Percentiles rank a stretch among this genome's conserved stretches.
Conservation (phyloP, 495 filamentous ascomycete genomes). For the Penicillium samsonianum region DNA sequence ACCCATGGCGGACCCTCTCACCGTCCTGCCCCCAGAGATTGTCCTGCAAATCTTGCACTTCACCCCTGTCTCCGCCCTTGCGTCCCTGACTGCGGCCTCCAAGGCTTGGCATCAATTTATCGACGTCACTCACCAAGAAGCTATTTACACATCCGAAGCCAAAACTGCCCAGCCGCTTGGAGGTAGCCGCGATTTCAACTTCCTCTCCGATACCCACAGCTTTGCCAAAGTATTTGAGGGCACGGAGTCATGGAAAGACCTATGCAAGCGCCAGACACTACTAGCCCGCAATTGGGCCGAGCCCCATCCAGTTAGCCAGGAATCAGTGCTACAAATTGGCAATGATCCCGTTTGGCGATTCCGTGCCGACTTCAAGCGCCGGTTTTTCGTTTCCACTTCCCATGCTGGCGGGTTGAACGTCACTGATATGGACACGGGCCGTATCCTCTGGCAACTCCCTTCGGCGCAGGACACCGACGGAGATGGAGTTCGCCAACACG, state of each 20-base stretch:
- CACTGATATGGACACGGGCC: slow-evolving; percentile 42
- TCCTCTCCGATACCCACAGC: slow-evolving; percentile 20
- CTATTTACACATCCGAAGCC: slow-evolving; percentile 38
- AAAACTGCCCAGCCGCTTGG: slow-evolving; percentile 27
- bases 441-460: slow-evolving; percentile 39
- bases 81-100: slow-evolving; percentile 36
- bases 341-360: slow-evolving; percentile 46
- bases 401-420: slow-evolving; percentile 43
- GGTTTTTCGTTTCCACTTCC: slow-evolving; percentile 41
- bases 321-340: slow-evolving; percentile 39
- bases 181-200: slow-evolving; percentile 27
- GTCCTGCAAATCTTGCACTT: slow-evolving; percentile 41
- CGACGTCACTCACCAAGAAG: slow-evolving; percentile 43
- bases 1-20: slow-evolving; percentile 30
- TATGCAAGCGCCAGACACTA: slow-evolving; percentile 40
- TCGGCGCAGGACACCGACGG: slow-evolving; percentile 32
- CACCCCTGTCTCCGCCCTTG: slow-evolving; percentile 34
- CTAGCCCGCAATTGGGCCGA: slow-evolving; percentile 41
- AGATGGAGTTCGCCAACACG: slow-evolving; percentile 36
- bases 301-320: slow-evolving; percentile 28
- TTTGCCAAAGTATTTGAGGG: slow-evolving; percentile 30
- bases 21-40: slow-evolving; percentile 39
- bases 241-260: slow-evolving; percentile 39
- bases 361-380: slow-evolving; percentile 42
- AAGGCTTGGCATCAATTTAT: slow-evolving; percentile 45